Evolutionary conservation across 441 rosid species (phyloP).

Genomic region (Euphorbia neoarborescens): DNA sequence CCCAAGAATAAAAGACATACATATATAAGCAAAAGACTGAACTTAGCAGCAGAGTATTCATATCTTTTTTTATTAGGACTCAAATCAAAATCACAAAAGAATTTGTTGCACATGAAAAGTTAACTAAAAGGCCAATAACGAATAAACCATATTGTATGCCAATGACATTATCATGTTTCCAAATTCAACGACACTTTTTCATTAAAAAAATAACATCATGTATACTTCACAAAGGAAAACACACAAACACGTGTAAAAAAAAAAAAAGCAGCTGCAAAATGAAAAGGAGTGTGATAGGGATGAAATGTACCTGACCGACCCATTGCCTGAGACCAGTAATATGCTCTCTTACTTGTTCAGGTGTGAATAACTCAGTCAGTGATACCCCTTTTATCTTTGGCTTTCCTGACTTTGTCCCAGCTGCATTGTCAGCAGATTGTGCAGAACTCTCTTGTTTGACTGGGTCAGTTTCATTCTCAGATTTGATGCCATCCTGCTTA

Average conservation of each 20-base stretch:
- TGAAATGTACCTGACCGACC: constrained; percentile 87
- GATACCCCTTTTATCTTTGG: constrained; percentile 96
- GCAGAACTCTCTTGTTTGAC: constrained; percentile 49
- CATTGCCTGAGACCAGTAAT: constrained; percentile 91
- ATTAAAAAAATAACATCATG: background rate
- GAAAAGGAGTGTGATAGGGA: too few relatives aligned
- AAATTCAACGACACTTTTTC: background rate
- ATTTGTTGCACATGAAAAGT: background rate
- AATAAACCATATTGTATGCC: background rate
- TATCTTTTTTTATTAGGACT: background rate
- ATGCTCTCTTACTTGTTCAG: constrained; percentile 94
- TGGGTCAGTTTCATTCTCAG: constrained; percentile 53
- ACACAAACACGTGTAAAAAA: background rate
- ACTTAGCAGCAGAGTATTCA: too few relatives aligned
- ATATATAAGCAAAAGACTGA: background rate
- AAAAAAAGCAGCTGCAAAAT: background rate
- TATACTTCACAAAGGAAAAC: background rate
- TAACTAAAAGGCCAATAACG: background rate
- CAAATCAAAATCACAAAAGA: background rate
- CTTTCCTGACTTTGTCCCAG: constrained; percentile 77
- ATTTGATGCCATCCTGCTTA: constrained; percentile 42
- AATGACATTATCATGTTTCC: background rate
- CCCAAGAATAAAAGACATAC: background rate
- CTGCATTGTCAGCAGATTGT: constrained; percentile 46
- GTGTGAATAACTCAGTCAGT: constrained; percentile 90